phyloP scores from a whole-genome alignment of 2,329 filamentous ascomycete genomes.

The Pezicula neosporulosa region DNA sequence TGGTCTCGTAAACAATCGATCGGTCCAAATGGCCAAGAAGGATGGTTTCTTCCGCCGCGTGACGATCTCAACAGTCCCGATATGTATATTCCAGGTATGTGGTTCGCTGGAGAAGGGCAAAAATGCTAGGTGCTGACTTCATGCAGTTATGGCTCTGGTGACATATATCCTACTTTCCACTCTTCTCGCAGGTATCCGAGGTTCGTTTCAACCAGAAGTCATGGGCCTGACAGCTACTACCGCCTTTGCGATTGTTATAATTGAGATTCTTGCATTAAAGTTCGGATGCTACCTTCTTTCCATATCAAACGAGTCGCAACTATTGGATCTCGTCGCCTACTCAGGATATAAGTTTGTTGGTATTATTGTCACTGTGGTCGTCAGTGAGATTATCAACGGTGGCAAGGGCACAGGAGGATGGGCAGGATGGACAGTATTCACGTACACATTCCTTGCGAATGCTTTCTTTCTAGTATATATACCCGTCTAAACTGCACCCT shows the following conservation, averaged over 20 bases:
- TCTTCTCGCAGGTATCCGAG: conserved; percentile 81
- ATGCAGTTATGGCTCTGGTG: conserved; percentile 82
- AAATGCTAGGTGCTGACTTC: conserved; percentile 42
- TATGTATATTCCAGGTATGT: conserved; percentile 85
- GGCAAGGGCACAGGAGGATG: conserved; percentile 82
- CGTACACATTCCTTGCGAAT: conserved; percentile 91
- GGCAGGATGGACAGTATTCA: conserved; percentile 84
- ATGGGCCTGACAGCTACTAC: conserved; percentile 85
- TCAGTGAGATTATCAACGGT: conserved; percentile 74
- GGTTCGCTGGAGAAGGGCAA: conserved; percentile 35
- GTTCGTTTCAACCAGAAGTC: conserved; percentile 90
- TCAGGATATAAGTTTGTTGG: conserved; percentile 98
- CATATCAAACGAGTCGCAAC: conserved; percentile 90
- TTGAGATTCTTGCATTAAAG: conserved; percentile 89
- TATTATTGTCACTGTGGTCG: conserved; percentile 81
- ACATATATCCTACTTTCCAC: conserved; percentile 96
- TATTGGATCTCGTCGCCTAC: conserved; percentile 92
- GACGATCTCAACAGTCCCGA: conserved; percentile 98
- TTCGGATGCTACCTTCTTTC: conserved; percentile 89
- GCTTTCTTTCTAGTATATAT: conserved; percentile 83
- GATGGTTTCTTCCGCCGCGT: conserved; percentile 82
- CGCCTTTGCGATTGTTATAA: conserved; percentile 75
- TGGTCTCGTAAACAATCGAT: conserved; percentile 89
- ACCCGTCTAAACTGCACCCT: background rate
- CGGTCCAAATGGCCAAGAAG: conserved; percentile 65